Evolutionary conservation across 2,329 filamentous ascomycete genomes (phyloP).

Genomic region (Simplicillium sp.): DNA sequence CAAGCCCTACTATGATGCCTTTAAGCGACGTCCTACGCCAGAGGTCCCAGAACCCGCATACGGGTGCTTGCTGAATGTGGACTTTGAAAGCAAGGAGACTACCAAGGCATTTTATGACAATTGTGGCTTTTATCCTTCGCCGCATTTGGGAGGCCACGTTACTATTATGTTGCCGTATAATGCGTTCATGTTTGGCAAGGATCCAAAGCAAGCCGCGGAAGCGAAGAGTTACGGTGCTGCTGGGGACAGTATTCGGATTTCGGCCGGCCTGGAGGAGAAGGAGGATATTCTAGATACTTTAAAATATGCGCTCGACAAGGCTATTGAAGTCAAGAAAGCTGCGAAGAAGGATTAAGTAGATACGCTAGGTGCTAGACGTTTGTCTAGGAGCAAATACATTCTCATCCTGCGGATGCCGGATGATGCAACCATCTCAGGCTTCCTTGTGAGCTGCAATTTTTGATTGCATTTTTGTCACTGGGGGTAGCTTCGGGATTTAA

Average conservation of each 20-base stretch:
- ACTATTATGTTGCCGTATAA: slow-evolving; percentile 40
- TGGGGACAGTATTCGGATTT: slow-evolving; percentile 33
- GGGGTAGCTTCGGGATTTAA: too few species aligned
- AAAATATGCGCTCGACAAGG: not conserved
- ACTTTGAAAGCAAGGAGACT: slow-evolving; percentile 24
- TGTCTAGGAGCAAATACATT: too few species aligned
- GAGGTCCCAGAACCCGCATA: not conserved
- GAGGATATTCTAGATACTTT: slow-evolving; percentile 19
- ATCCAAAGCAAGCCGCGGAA: slow-evolving; percentile 23
- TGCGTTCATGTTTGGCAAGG: slow-evolving; percentile 30
- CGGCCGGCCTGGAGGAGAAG: slow-evolving; percentile 35
- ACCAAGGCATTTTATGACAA: slow-evolving; percentile 31
- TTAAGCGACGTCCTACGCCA: slow-evolving; percentile 13
- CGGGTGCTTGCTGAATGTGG: slow-evolving; percentile 31
- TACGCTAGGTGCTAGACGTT: not conserved
- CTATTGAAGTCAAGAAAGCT: slow-evolving; percentile 2
- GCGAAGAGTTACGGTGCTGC: slow-evolving; percentile 26
- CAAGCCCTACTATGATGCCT: slow-evolving; percentile 20
- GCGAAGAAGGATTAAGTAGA: slow-evolving; percentile 8
- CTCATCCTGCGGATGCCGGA: too few species aligned
- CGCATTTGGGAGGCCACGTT: slow-evolving; percentile 43
- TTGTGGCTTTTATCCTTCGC: slow-evolving; percentile 10
- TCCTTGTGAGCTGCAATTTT: too few species aligned
- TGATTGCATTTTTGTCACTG: too few species aligned
- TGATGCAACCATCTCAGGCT: too few species aligned